Evolutionary conservation across 495 filamentous ascomycete species (phyloP), one percentile per base, ranked within the genome.

Genomic region (Talaromyces ruber): DNA sequence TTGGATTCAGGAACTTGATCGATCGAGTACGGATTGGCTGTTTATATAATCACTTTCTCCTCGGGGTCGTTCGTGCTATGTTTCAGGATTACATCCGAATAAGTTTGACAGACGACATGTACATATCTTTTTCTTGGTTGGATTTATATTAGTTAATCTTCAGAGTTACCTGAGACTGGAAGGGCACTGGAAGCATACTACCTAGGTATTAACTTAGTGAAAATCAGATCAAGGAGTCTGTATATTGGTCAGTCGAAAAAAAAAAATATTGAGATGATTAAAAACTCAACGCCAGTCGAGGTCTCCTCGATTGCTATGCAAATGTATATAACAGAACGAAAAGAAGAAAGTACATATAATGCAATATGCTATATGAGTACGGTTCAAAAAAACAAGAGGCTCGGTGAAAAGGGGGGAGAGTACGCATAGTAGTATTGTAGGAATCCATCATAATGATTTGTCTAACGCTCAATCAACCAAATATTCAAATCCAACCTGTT

Each of bases 1-100:
- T 62, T 80, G 77, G 77, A 70, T 80, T 47, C 75, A 78, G 62
- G 75, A 78, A 61, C 53, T 80, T 52, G 77, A 77, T 64, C 68
- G 74, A 61, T 79, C 76, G 9, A 65, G 72, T 7, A 69, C 77
- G 16, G 77, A 80, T 58, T 80, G 77, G 77, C 56, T 80, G 6
- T 80, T 80, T 60, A 80, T 80, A 52, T 80, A 62, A 74, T 62
- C 7, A 22, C n/a, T 34, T 34, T 34, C 28, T 57, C 16, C 6
- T 21, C 9, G 7, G 5, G 16, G 43, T 18, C 8, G 18, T 22
- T 21, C n/a, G n/a, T n/a, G n/a, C n/a, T n/a, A n/a, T n/a, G n/a
- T n/a, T n/a, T n/a, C n/a, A n/a, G n/a, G n/a, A n/a, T n/a, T n/a
- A n/a, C n/a, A n/a, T n/a, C n/a, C n/a, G n/a, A n/a, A n/a, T n/a